Evolutionary conservation across 2,329 filamentous ascomycete species (phyloP), one percentile per base, ranked within the genome.

Genomic region (Apiospora malaysiana): DNA sequence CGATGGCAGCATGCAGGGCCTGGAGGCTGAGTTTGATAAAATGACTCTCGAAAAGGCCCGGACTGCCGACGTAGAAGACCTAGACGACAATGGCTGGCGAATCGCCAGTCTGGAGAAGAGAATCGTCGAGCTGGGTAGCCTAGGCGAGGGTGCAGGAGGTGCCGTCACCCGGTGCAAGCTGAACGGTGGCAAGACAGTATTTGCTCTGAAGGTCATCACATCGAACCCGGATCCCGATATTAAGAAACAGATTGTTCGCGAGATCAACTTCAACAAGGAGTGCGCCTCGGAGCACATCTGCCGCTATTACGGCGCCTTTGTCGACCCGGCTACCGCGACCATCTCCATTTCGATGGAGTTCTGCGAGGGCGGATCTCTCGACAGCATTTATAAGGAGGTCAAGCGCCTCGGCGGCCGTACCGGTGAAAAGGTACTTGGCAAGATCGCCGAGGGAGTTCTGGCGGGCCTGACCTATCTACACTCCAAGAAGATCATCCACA

Each of bases 291-390:
- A 96, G 72, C 94, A 98, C 81, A 99, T 99, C 78, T 99, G 96
- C 83, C 91, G 93, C 74, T 99, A 99, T 83, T 99, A 98, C 78
- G 96, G 96, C 74, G 95, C 95, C 51, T 99, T 98, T 80, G 94
- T 97, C 80, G 95, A 99, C 79, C 93, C 96, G 71, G 92, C 94
- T n/a, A 97, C 94, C 12, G 94, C 95, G 68, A 98, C 95, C 66
- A 98, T 99, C 75, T 97, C 94, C 66, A 99, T 99, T 79, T 95
- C 94, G 71, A 99, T 99, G 96, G 96, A 99, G 81, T 98, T 97
- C 78, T 99, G 96, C 80, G 96, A 98, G 82, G 96, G 96, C 71
- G 96, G 96, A 69, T 97, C 94, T 66, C 88, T 99, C 25, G 95
- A 99, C 84, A 96, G 94, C 79, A 96, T 99, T 74, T 99, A 99